Percentiles rank a stretch among this genome's conserved stretches.
phyloP scores from a whole-genome alignment of 2,329 filamentous ascomycete species.

The Hymenoscyphus salicellus region DNA sequence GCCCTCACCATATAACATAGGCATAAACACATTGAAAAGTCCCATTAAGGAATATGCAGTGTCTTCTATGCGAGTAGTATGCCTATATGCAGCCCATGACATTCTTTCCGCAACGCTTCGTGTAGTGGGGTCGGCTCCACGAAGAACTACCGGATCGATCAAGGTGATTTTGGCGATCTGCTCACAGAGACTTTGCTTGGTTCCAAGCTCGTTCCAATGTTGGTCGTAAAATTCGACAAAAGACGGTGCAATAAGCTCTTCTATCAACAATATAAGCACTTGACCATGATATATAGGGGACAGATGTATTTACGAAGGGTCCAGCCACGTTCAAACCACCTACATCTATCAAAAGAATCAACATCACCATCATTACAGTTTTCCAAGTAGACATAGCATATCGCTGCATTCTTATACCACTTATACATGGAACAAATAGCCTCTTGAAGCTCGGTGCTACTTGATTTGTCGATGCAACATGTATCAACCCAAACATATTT shows the following conservation, averaged over 20 bases:
- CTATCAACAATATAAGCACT: background rate
- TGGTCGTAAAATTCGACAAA: background rate
- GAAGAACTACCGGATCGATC: background rate
- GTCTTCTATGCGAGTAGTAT: constrained; percentile 31
- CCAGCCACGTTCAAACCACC: constrained; percentile 10
- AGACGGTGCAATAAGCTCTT: too few relatives aligned
- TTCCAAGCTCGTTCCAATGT: background rate
- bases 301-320: constrained; percentile 4
- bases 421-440: constrained; percentile 4
- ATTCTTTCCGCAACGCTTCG: constrained; percentile 22
- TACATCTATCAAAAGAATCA: background rate
- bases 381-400: constrained; percentile 13
- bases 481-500: constrained; percentile 8
- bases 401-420: constrained; percentile 8
- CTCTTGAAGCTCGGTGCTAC: constrained; percentile 4
- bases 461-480: constrained; percentile 10
- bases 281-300: background rate
- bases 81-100: constrained; percentile 31
- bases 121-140: background rate
- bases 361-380: background rate
- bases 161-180: background rate
- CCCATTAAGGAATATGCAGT: constrained; percentile 34
- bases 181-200: background rate
- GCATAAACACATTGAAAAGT: constrained; percentile 34
- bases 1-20: constrained; percentile 34